These are phyloP conservation scores for Pichia nanzhaoensis DNA, from an alignment of 805 yeast genomes.

Conservation along the genomic window DNA sequence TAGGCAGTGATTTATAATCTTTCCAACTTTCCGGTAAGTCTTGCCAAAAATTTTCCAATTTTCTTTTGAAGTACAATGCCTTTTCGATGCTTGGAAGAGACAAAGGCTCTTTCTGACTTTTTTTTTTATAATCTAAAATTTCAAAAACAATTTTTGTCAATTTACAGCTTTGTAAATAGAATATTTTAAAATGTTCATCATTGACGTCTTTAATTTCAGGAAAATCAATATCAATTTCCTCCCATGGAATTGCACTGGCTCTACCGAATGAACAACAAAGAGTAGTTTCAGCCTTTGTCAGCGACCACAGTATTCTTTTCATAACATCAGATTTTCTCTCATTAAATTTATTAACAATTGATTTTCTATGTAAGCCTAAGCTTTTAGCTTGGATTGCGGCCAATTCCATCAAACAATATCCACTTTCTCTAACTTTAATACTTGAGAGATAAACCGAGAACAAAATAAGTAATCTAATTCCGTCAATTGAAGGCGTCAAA, in stretches of 20 bases:
- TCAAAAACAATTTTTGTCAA: conserved; percentile 34
- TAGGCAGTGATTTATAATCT: conserved; percentile 28
- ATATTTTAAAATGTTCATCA: conserved; percentile 29
- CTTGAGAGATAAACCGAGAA: conserved; percentile 39
- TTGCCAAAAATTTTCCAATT: conserved; percentile 31
- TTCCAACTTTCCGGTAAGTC: conserved; percentile 30
- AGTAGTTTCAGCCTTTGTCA: conserved; percentile 36
- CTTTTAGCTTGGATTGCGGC: conserved; percentile 43
- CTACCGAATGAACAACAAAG: conserved; percentile 41
- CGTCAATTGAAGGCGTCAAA: conserved; percentile 38
- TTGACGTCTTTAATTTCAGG: conserved; percentile 28
- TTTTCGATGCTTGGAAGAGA: conserved; percentile 35
- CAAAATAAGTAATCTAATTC: conserved; percentile 37
- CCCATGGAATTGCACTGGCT: conserved; percentile 38
- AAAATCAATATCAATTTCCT: conserved; percentile 37
- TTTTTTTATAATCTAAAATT: conserved; percentile 35
- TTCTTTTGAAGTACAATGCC: conserved; percentile 32
- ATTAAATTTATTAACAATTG: conserved; percentile 31
- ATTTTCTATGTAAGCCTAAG: conserved; percentile 40
- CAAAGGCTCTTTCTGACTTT: conserved; percentile 33
- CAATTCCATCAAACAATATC: conserved; percentile 40
- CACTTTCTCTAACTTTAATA: conserved; percentile 40
- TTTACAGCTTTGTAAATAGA: conserved; percentile 30
- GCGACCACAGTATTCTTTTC: conserved; percentile 39
- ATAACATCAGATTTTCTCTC: conserved; percentile 33